Evolutionary conservation across 352 stramenopile species (phyloP).

Genomic region (Pythium periplocum): DNA sequence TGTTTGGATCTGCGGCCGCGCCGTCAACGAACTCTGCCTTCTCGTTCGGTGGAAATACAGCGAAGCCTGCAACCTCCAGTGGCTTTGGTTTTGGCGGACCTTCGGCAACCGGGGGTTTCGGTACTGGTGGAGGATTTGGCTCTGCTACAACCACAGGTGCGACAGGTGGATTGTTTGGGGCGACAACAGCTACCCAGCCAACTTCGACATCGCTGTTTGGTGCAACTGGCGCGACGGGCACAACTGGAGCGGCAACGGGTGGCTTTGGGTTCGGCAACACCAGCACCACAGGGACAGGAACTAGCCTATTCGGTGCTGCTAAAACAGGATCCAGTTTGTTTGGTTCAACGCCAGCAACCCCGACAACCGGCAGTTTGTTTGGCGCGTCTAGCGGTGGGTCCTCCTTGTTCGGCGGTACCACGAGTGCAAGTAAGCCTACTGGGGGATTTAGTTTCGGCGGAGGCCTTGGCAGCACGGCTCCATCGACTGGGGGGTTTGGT

Average conservation of each 20-base stretch:
- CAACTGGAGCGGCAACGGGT: conserved; percentile 1
- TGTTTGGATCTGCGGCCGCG: no score
- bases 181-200: not conserved
- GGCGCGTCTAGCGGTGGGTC: conserved; percentile 6
- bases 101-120: not conserved
- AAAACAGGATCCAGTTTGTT: conserved; percentile 15
- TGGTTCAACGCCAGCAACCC: conserved; percentile 2
- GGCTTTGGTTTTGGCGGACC: conserved; percentile 7
- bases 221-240: conserved; percentile 2
- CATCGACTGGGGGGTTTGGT: conserved; percentile 1
- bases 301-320: conserved; percentile 15
- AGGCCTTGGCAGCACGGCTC: conserved; percentile 1
- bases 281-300: not conserved
- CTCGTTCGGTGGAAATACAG: no score
- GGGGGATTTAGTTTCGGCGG: conserved; percentile 13
- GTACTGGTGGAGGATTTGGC: conserved; percentile 10
- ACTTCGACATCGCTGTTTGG: not conserved
- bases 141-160: conserved; percentile 1
- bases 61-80: no score
- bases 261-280: conserved; percentile 2
- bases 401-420: conserved; percentile 10
- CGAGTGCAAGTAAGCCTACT: conserved; percentile 7
- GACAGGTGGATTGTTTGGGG: conserved; percentile 5
- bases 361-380: conserved; percentile 7
- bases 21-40: no score